A percentile compares a stretch with the other conserved stretches of the same genome.
These are phyloP conservation scores for Adansonia grandidieri DNA, from an alignment of 441 rosid species.

Conservation along the genomic window DNA sequence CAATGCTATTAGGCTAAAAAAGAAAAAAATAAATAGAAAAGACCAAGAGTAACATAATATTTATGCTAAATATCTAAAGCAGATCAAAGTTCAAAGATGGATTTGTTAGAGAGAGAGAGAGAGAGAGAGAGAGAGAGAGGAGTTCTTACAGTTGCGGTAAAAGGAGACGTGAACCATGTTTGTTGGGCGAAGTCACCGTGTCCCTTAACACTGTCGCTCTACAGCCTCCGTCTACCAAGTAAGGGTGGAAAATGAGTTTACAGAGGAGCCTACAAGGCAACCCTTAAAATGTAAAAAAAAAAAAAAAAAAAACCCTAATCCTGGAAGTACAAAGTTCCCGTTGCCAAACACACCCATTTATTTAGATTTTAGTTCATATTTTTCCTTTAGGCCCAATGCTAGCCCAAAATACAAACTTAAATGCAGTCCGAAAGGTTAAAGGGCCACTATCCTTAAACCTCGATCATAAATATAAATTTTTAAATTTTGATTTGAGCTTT, in stretches of 20 bases:
- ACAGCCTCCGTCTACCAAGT: not conserved
- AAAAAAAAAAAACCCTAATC: not conserved
- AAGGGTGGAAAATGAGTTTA: not conserved
- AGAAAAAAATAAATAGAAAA: not conserved
- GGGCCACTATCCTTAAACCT: too few relatives aligned
- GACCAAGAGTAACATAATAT: not conserved
- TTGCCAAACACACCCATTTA: not conserved
- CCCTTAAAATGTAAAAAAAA: not conserved
- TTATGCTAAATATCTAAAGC: not conserved
- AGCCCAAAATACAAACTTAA: not conserved
- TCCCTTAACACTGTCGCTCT: constrained; percentile 4
- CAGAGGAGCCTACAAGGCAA: not conserved
- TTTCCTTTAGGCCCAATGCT: not conserved
- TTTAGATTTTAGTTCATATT: too few relatives aligned
- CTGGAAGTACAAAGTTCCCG: not conserved
- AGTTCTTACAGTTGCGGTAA: constrained; percentile 67
- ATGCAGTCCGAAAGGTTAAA: too few relatives aligned
- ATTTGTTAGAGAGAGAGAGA: not conserved
- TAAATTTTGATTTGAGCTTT: too few relatives aligned
- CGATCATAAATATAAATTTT: too few relatives aligned
- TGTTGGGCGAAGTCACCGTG: not conserved
- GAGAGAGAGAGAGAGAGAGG: constrained; percentile 26
- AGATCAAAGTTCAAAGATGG: not conserved
- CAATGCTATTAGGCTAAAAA: not conserved
- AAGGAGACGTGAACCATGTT: constrained; percentile 74